A percentile compares a stretch with the other conserved stretches of the same genome.
phyloP scores from a whole-genome alignment of 805 yeast genomes.

The Suhomyces xylopsoci region DNA sequence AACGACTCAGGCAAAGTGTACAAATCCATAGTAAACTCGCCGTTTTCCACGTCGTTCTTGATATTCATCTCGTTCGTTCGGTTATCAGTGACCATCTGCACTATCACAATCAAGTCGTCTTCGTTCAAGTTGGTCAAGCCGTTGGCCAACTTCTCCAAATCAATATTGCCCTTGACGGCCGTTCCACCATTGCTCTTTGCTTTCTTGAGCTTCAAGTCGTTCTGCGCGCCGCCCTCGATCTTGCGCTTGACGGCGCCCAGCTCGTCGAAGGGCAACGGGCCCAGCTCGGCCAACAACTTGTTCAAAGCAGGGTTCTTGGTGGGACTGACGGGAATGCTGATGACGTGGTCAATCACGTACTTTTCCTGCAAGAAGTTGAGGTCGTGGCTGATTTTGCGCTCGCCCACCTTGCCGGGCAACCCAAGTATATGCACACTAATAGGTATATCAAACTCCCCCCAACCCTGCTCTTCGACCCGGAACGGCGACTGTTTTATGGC shows the following conservation, averaged over 20 bases:
- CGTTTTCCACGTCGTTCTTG: conserved; percentile 92
- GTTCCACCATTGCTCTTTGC: conserved; percentile 45
- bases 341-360: conserved; percentile 73
- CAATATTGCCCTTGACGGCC: conserved; percentile 72
- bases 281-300: conserved; percentile 73
- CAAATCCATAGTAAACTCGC: conserved; percentile 95
- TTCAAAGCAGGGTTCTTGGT: conserved; percentile 66
- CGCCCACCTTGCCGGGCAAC: conserved; percentile 76
- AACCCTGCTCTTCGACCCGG: conserved; percentile 86
- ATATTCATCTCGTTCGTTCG: conserved; percentile 92
- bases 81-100: conserved; percentile 96
- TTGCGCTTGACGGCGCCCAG: conserved; percentile 27
- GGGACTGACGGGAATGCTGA: conserved; percentile 60
- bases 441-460: conserved; percentile 96
- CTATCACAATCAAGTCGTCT: conserved; percentile 91
- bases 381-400: conserved; percentile 82
- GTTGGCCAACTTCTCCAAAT: conserved; percentile 85
- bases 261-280: conserved; percentile 64
- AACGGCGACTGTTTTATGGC: conserved; percentile 81
- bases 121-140: conserved; percentile 84
- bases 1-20: conserved; percentile 89
- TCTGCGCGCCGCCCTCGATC: conserved; percentile 9
- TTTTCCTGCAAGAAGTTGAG: conserved; percentile 77
- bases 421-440: conserved; percentile 67
- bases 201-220: conserved; percentile 39